These are phyloP conservation scores for Sporothrix mexicana DNA, from an alignment of 2,329 filamentous ascomycete genomes.

Conservation along the genomic window DNA sequence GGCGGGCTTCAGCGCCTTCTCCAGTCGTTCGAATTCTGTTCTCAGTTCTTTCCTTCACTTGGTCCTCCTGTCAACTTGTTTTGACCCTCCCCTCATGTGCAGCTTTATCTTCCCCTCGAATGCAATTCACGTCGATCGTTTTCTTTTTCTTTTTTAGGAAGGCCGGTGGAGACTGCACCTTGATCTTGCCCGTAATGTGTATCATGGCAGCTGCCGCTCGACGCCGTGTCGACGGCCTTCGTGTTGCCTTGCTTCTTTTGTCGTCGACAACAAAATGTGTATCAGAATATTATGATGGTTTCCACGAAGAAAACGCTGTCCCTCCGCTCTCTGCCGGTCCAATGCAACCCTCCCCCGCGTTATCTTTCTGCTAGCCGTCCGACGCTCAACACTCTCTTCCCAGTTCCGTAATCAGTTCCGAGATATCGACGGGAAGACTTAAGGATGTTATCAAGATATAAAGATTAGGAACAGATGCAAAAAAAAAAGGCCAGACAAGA, in stretches of 20 bases:
- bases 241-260: not conserved
- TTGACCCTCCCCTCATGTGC: too few relatives aligned
- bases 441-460: not conserved
- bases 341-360: not conserved
- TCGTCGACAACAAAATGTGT: not conserved
- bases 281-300: too few relatives aligned
- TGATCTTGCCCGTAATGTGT: not conserved
- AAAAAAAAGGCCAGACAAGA: too few relatives aligned
- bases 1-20: not conserved
- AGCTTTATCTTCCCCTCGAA: not conserved
- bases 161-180: not conserved
- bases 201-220: not conserved
- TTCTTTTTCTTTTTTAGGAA: slow-evolving; percentile 3
- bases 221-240: not conserved
- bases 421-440: not conserved
- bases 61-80: not conserved
- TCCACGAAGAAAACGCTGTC: too few relatives aligned
- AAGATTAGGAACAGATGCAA: too few relatives aligned
- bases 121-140: not conserved
- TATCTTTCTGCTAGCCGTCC: not conserved
- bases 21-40: not conserved
- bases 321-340: not conserved
- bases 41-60: not conserved
- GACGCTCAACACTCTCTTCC: not conserved
- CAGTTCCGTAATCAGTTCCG: not conserved